These are phyloP conservation scores for Hypericum perforatum DNA, from an alignment of 345 rosid species.

Conservation along the genomic window DNA sequence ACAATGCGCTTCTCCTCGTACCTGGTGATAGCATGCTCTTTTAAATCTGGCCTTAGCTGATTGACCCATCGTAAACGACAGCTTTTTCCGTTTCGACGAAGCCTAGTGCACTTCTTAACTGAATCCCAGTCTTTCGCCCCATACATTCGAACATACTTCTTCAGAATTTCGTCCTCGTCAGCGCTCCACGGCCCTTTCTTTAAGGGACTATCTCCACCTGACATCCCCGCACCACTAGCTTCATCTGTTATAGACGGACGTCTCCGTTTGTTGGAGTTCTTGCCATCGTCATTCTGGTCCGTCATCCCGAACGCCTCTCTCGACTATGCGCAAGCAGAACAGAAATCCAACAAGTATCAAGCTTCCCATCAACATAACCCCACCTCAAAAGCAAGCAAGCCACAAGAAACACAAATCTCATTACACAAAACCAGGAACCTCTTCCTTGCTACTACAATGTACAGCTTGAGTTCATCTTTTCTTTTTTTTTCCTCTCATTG, in stretches of 20 bases:
- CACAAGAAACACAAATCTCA: no score
- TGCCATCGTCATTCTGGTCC: slow-evolving; percentile 14
- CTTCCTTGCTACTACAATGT: no score
- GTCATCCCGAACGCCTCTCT: slow-evolving; percentile 14
- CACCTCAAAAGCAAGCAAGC: no score
- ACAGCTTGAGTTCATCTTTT: no score
- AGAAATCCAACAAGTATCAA: no score
- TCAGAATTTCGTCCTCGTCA: slow-evolving; percentile 39
- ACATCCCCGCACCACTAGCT: slow-evolving; percentile 7
- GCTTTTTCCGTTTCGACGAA: slow-evolving; percentile 52
- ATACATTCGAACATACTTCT: slow-evolving; percentile 37
- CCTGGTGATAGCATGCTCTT: slow-evolving; percentile 36
- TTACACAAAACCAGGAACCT: no score
- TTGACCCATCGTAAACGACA: slow-evolving; percentile 64
- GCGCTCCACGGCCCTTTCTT: slow-evolving; percentile 58
- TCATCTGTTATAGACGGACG: slow-evolving; percentile 29
- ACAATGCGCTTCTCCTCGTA: slow-evolving; percentile 39
- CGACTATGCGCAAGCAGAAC: no score
- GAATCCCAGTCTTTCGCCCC: slow-evolving; percentile 68
- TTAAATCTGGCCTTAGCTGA: slow-evolving; percentile 48
- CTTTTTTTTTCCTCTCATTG: no score
- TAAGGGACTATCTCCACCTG: slow-evolving; percentile 13
- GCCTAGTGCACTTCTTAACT: slow-evolving; percentile 48
- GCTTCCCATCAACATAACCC: no score
- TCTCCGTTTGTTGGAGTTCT: slow-evolving; percentile 10